Conservation (phyloP, 2,329 filamentous ascomycete genomes). For the Verticillium albo-atrum region DNA sequence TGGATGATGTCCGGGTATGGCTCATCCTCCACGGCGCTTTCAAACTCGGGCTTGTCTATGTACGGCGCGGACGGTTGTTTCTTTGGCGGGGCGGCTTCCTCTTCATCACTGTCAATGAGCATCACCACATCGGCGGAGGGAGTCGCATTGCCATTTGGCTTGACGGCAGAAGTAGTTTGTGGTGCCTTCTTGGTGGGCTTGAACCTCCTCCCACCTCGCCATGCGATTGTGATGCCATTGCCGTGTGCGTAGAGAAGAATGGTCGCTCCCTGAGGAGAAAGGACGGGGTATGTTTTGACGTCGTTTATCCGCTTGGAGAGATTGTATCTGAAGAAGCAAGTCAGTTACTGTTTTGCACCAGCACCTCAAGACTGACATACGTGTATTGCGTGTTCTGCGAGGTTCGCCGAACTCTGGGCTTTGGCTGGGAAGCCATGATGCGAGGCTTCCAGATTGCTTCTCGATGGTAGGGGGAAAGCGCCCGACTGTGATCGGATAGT, state of each 20-base stretch:
- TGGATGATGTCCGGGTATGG: slow-evolving; percentile 53
- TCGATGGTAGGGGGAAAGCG: background rate
- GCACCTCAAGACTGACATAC: slow-evolving; percentile 21
- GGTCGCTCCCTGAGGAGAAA: slow-evolving; percentile 59
- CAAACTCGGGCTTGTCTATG: slow-evolving; percentile 55
- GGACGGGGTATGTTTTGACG: slow-evolving; percentile 56
- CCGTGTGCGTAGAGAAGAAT: slow-evolving; percentile 61
- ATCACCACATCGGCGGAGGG: slow-evolving; percentile 47
- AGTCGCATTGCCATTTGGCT: slow-evolving; percentile 37
- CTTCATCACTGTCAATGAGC: slow-evolving; percentile 61
- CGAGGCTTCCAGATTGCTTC: background rate
- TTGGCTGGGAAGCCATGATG: slow-evolving; percentile 16
- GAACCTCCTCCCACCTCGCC: slow-evolving; percentile 59
- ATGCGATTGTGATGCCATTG: slow-evolving; percentile 56
- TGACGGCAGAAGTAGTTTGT: slow-evolving; percentile 11
- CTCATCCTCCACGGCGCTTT: slow-evolving; percentile 42
- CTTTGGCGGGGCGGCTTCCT: slow-evolving; percentile 34
- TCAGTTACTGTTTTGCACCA: background rate
- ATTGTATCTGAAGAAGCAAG: slow-evolving; percentile 48
- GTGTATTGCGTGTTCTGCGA: slow-evolving; percentile 45
- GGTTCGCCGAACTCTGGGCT: slow-evolving; percentile 40
- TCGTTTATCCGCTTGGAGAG: slow-evolving; percentile 53
- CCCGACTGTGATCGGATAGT: background rate
- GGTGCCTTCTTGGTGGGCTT: slow-evolving; percentile 36
- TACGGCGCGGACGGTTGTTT: slow-evolving; percentile 20